These are phyloP conservation scores for Cryptomeria japonica DNA, from an alignment of 75 land plant genomes.

Conservation along the genomic window DNA sequence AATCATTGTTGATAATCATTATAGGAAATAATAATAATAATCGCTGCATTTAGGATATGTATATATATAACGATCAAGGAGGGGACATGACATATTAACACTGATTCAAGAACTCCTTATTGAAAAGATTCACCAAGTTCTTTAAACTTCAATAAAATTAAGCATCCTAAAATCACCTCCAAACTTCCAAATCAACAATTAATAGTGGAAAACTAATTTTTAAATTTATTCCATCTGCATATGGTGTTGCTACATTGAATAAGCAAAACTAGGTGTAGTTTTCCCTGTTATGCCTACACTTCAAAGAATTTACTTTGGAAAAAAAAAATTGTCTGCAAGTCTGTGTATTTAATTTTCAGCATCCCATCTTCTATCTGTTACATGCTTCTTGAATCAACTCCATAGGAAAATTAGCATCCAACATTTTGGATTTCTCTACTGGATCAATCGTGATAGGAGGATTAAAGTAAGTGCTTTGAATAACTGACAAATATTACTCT, in stretches of 20 bases:
- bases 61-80: too few species aligned
- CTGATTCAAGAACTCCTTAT: not conserved
- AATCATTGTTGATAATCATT: too few species aligned
- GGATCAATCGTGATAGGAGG: too few species aligned
- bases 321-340: not conserved
- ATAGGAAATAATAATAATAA: too few species aligned
- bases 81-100: too few species aligned
- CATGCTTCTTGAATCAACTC: too few species aligned
- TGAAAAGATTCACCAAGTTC: not conserved
- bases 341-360: not conserved
- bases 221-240: not conserved
- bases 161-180: not conserved
- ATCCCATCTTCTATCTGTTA: not conserved
- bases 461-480: not conserved
- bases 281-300: not conserved
- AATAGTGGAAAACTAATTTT: not conserved
- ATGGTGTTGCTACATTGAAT: not conserved
- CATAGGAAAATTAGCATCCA: too few species aligned
- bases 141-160: not conserved
- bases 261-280: not conserved
- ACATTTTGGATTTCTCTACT: too few species aligned
- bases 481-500: not conserved
- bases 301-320: not conserved
- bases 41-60: too few species aligned
- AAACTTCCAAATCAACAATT: not conserved